Conservation (phyloP, 768 basidiomycete species). For the Calvatia gigantea region DNA sequence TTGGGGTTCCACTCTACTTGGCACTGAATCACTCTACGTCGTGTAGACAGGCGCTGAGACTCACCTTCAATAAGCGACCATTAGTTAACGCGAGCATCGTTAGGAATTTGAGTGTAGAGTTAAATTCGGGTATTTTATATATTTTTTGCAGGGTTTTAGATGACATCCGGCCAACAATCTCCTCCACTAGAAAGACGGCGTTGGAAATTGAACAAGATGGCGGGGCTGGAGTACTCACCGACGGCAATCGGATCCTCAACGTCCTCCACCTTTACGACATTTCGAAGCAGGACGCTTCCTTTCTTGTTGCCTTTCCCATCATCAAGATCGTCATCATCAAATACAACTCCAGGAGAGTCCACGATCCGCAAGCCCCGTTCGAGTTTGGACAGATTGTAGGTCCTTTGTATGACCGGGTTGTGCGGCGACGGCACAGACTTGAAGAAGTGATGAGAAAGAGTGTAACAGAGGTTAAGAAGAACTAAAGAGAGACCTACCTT, state of each 20-base stretch:
- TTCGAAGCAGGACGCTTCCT: constrained; percentile 72
- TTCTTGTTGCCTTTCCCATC: constrained; percentile 45
- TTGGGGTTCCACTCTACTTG: constrained; percentile 82
- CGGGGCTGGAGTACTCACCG: constrained; percentile 44
- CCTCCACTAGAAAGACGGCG: constrained; percentile 61
- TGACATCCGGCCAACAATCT: constrained; percentile 76
- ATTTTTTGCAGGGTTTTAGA: constrained; percentile 71
- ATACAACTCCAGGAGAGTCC: constrained; percentile 97
- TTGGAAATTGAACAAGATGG: neutral
- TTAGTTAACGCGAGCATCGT: constrained; percentile 84
- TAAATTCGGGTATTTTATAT: constrained; percentile 79
- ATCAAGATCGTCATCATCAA: constrained; percentile 68
- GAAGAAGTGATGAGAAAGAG: neutral
- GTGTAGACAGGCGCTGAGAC: neutral
- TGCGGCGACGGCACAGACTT: constrained; percentile 93
- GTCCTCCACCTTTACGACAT: constrained; percentile 88
- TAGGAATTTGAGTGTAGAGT: constrained; percentile 75
- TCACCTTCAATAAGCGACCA: constrained; percentile 81
- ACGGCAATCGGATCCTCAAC: constrained; percentile 88
- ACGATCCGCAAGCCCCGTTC: constrained; percentile 91
- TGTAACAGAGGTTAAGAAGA: neutral
- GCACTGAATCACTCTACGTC: neutral
- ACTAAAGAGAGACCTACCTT: too few species aligned
- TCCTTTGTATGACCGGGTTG: constrained; percentile 94
- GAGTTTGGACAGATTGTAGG: constrained; percentile 84